Evolutionary conservation across 1,139 yeast species (phyloP).

Genomic region (Diutina siamensis): DNA sequence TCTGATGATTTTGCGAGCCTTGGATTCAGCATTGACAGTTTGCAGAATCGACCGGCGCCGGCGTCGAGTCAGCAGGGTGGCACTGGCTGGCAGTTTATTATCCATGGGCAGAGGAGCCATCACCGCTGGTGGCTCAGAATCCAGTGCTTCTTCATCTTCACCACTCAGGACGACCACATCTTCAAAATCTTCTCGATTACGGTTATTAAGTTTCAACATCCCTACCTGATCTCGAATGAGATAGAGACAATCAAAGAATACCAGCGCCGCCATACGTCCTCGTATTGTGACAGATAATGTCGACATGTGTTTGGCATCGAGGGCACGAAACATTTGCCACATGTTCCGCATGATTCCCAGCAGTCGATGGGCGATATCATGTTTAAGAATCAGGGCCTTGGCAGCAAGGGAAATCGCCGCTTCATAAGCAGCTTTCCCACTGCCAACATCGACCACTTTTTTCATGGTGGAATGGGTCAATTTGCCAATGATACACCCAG

Average conservation of each 20-base stretch:
- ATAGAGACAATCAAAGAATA: constrained; percentile 83
- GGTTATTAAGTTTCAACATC: constrained; percentile 49
- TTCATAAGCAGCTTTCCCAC: constrained; percentile 64
- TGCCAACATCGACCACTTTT: constrained; percentile 50
- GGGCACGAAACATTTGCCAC: constrained; percentile 72
- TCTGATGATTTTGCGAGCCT: constrained; percentile 60
- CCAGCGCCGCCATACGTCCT: constrained; percentile 84
- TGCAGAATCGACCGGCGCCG: constrained; percentile 40
- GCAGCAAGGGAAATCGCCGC: constrained; percentile 60
- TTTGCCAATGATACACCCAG: constrained; percentile 74
- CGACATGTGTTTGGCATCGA: constrained; percentile 32
- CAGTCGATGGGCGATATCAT: constrained; percentile 86
- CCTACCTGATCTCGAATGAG: constrained; percentile 79
- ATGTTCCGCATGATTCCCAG: constrained; percentile 89
- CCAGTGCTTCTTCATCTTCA: constrained; percentile 16
- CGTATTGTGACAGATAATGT: constrained; percentile 45
- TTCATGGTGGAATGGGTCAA: constrained; percentile 66
- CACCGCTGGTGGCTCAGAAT: constrained; percentile 8
- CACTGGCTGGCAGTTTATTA: constrained; percentile 26
- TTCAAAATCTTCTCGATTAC: constrained; percentile 12
- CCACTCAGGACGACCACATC: constrained; percentile 10
- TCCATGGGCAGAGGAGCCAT: background rate
- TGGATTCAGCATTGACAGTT: constrained; percentile 50
- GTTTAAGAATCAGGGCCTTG: constrained; percentile 75
- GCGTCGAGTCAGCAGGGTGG: constrained; percentile 18